Evolutionary conservation across 108 stramenopile species (phyloP).

Genomic region (Schizochytrium sp.): DNA sequence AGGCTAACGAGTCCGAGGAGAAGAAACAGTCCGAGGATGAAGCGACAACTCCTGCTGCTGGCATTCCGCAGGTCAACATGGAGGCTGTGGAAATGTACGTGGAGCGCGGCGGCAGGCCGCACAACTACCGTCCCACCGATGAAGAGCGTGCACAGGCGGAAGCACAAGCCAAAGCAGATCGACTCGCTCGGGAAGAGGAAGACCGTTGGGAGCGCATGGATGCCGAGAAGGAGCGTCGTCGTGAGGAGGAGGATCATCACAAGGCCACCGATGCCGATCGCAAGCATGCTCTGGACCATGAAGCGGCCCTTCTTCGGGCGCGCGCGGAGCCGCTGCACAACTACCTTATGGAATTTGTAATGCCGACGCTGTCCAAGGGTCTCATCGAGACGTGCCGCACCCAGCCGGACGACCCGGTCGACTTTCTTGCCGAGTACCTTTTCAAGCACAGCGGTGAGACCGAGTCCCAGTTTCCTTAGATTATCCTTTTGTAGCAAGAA

Average conservation of each 20-base stretch:
- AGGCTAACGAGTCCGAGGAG: background rate
- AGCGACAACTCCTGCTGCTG: too few relatives aligned
- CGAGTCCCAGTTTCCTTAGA: background rate
- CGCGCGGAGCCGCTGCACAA: background rate
- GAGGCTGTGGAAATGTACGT: background rate
- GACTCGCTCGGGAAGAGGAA: background rate
- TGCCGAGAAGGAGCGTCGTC: background rate
- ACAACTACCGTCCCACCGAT: background rate
- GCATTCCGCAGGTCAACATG: background rate
- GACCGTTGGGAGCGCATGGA: background rate
- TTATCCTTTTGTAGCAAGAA: background rate
- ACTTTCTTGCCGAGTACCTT: conserved; percentile 19
- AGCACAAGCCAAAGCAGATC: background rate
- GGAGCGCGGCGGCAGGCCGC: background rate
- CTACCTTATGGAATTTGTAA: background rate
- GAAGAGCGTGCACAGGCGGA: background rate
- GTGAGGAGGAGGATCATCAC: background rate
- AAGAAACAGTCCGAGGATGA: background rate
- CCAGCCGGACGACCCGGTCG: conserved; percentile 14
- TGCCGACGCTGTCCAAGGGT: conserved; percentile 11
- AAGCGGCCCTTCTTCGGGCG: background rate
- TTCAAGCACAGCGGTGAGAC: background rate
- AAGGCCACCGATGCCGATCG: background rate
- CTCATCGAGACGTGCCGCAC: background rate
- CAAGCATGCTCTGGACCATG: background rate